phyloP scores from a whole-genome alignment of 805 yeast species.

The Wickerhamiella musiphila region DNA sequence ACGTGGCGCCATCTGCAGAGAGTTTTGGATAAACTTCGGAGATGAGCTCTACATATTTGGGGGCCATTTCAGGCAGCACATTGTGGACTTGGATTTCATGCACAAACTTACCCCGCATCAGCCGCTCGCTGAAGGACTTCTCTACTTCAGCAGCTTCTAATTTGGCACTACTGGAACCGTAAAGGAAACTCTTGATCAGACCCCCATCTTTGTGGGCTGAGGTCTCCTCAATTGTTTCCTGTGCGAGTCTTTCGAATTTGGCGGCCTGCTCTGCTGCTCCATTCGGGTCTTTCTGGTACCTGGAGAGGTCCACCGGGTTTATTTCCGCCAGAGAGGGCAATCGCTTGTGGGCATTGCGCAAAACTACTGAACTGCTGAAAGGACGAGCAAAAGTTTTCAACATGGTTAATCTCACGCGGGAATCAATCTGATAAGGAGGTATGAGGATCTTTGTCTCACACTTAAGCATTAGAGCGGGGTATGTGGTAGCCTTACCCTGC shows the following conservation, averaged over 20 bases:
- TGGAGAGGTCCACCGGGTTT: constrained; percentile 17
- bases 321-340: constrained; percentile 21
- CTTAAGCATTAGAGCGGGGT: too few relatives aligned
- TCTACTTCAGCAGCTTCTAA: constrained; percentile 22
- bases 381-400: too few relatives aligned
- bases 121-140: constrained; percentile 20
- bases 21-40: constrained; percentile 20
- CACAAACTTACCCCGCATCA: constrained; percentile 27
- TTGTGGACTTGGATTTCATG: constrained; percentile 25
- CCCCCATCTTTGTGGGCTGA: constrained; percentile 3
- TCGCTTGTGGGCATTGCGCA: background rate
- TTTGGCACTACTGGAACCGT: constrained; percentile 23
- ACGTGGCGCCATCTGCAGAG: constrained; percentile 19
- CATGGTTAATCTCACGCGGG: too few relatives aligned
- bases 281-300: constrained; percentile 15
- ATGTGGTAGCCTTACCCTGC: too few relatives aligned
- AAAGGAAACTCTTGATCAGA: constrained; percentile 23
- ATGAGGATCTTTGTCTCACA: too few relatives aligned
- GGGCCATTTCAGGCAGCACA: constrained; percentile 22
- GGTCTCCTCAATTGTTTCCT: constrained; percentile 3
- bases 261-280: background rate
- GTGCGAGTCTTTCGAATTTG: constrained; percentile 1
- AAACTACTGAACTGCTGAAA: too few relatives aligned
- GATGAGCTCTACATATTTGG: constrained; percentile 23
- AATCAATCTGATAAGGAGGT: too few relatives aligned